Conservation (phyloP, 371 early-diverging fungal genomes). For the Mortierella sp. region DNA sequence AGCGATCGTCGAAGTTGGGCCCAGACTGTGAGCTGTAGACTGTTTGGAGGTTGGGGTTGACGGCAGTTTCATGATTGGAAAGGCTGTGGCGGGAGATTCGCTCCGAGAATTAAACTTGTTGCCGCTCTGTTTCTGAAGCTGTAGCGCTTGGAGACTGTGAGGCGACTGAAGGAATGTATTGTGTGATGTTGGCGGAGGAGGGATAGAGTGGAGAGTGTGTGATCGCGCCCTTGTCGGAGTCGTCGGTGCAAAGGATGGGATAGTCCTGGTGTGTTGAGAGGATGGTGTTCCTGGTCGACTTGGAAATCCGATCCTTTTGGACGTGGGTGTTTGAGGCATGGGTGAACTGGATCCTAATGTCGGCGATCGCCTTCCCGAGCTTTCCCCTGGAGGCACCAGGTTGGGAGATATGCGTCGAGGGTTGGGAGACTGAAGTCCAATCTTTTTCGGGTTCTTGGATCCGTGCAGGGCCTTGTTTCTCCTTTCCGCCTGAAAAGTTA, state of each 20-base stretch:
- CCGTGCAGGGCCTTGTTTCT: conserved; percentile 30
- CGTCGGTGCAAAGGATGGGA: conserved; percentile 31
- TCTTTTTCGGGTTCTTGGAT: conserved; percentile 37
- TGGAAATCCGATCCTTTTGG: conserved; percentile 33
- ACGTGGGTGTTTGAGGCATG: conserved; percentile 39
- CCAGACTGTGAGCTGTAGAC: conserved; percentile 12
- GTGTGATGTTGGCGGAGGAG: conserved; percentile 8
- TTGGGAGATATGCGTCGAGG: conserved; percentile 46
- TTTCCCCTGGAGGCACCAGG: background rate
- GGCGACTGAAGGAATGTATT: conserved; percentile 32
- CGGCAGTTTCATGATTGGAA: conserved; percentile 21
- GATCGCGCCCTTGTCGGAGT: conserved; percentile 44
- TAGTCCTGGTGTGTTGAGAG: conserved; percentile 30
- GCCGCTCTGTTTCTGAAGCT: conserved; percentile 19
- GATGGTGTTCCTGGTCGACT: conserved; percentile 47
- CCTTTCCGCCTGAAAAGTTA: conserved; percentile 27
- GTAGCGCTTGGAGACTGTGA: conserved; percentile 20
- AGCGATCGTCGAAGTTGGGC: conserved; percentile 1
- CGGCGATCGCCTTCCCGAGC: conserved; percentile 22
- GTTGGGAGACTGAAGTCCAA: conserved; percentile 38
- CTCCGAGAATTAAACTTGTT: conserved; percentile 40
- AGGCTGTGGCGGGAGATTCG: conserved; percentile 36
- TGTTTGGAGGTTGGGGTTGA: conserved; percentile 26
- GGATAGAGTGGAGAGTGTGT: conserved; percentile 18
- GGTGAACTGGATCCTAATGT: conserved; percentile 18